Base-by-base conservation (phyloP, 1,284 basidiomycete genomes). In the Caloboletus firmus region DNA sequence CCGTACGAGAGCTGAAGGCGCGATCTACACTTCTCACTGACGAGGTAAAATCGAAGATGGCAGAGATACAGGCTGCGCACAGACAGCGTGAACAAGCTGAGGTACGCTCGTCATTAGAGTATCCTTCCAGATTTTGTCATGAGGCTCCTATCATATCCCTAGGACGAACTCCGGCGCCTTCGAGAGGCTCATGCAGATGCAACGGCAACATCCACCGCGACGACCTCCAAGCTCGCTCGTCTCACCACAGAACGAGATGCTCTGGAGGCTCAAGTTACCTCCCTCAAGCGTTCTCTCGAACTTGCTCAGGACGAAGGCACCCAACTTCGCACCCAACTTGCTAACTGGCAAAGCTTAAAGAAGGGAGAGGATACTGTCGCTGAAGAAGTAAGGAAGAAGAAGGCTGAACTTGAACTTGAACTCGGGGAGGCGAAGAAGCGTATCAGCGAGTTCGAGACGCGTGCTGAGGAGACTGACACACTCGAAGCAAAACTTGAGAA, bases 281-380 rank as follows among this genome's bases (percentile, higher is more conserved):
- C 85, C 34, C 71, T 87, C 24, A 78, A 85, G 58, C 77, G 76
- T 39, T 68, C 73, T 37, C 78, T 82, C 49, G 77, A 79, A 37
- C 84, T 87, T 44, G 74, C 83, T 28, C 79, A 81, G 56, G 78
- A 79, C 12, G 76, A 77, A 9, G 78, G 78, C 51, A 69, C 72
- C 4, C 79, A 86, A 37, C 70, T 89, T 39, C 77, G 79, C 45
- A 77, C 78, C 5, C 87, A 90, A 62, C 69, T 89, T 12, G 79
- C 81, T 45, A 82, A 85, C 61, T 89, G 85, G 85, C 76, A 85
- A 61, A 78, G 70, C 26, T 67, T 88, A 13, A 89, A 89, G 62
- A 82, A 73, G 28, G 82, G 81, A 51, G 85, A 82, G 48, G 82
- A 77, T 17, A 78, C 74, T 12, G 83, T 86, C 45, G 73, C 78